Base-by-base conservation (phyloP, 768 basidiomycete species). In the Naganishia friedmannii region DNA sequence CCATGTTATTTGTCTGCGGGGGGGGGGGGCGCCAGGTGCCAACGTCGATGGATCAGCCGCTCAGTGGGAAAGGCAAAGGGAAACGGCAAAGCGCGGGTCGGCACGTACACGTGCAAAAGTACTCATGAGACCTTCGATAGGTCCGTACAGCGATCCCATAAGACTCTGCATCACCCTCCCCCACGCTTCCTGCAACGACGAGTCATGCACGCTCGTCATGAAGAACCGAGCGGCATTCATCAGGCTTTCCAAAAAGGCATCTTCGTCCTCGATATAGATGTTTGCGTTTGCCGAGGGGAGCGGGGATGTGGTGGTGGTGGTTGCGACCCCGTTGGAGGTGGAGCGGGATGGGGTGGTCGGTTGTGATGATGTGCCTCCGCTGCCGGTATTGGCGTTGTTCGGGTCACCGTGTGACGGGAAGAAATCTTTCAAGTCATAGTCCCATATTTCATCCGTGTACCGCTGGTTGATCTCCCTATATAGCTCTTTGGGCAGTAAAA, bases 131-230 rank as follows among this genome's bases (percentile, higher is more conserved):
- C 89, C 89, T 79, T 98, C 94, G 5, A 96, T 84, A 77, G 88
- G 90, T 0, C 90, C 90, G 39, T 95, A 82, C 13, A 90, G 89
- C 71, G 57, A 58, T 28, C 90, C 89, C 68, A 93, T 88, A 39
- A 93, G 84, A 74, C 90, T 91, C 78, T 95, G 92, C 26, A 96
- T 82, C 51, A 94, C 90, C 53, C 87, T 87, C 6, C 93, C 94
- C 82, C 96, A 92, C 0, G 93, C 93, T 75, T 95, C 92, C 77
- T 91, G 90, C 31, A 95, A 84, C 1, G 92, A 88, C 73, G 93
- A 90, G 78, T 98, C 93, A 76, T 93, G 92, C 28, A 96, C 90
- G 0, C 91, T 93, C 1, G 95, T 97, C 67, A 97, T 85, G 80
- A 93, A 87, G 77, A 93, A 95, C 76, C 90, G 91, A 72, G 93